Base-by-base conservation (phyloP, 2,329 filamentous ascomycete species). In the Diaporthe sp. region DNA sequence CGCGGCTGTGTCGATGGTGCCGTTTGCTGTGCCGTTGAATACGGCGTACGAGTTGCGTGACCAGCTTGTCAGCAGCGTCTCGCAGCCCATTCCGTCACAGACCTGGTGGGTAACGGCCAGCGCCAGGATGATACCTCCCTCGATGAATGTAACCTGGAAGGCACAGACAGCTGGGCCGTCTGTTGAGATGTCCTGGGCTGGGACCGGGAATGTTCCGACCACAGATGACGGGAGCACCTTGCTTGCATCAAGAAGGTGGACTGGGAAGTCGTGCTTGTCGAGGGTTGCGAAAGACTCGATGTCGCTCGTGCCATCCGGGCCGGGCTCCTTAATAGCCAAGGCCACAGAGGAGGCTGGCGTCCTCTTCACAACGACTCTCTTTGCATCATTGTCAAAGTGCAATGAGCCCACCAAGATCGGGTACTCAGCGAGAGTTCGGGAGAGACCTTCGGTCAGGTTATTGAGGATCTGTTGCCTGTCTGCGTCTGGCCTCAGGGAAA, bases 101-200 rank as follows among this genome's bases (percentile, higher is more conserved):
- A 76, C 74, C 37, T 73, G 73, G 69, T 82, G 81, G 59, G 81
- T 79, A 22, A 81, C 72, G 22, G 81, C 80, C 22, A 78, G 37
- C 15, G 69, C 80, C 13, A 82, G 55, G 49, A 82, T 77, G 19
- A 82, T 51, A n/a, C 81, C 81, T 42, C 80, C 79, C 9, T 58
- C 71, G 69, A 82, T 80, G 61, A 82, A 81, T 73, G 77, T 82
- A 69, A 79, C 44, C 72, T 82, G 81, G 17, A 79, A 78, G 12
- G 76, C 77, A 22, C 46, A 55, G 74, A 59, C 61, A 22, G 61
- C 49, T 28, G 74, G 69, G 2, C 70, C 74, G 7, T 62, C 51
- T 12, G 69, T 58, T 42, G 69, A 53, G 28, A 75, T n/a, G 10
- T 72, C 67, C 25, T 65, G 39, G 1, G 44, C 73, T 13, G 73